Conservation (phyloP, 495 filamentous ascomycete species). For the Penicillium tannophilum region DNA sequence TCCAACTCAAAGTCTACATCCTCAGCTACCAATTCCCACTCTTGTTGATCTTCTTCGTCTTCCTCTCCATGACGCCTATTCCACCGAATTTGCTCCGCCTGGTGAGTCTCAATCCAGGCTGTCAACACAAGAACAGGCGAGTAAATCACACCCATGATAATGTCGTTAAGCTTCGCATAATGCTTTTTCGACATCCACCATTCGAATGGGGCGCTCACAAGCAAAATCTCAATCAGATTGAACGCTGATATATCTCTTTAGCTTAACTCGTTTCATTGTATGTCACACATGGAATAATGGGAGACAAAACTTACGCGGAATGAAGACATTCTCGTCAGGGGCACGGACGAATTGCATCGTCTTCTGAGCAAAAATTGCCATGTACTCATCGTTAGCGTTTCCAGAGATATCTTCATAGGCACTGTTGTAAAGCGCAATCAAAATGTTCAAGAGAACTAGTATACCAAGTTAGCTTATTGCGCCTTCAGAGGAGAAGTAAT, state of each 20-base stretch:
- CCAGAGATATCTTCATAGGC: constrained; percentile 95
- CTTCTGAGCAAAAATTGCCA: constrained; percentile 86
- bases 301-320: constrained; percentile 61
- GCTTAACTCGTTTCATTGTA: not conserved
- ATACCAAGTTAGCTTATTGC: constrained; percentile 20
- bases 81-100: constrained; percentile 64
- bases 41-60: constrained; percentile 86
- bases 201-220: constrained; percentile 79
- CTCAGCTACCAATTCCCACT: constrained; percentile 83
- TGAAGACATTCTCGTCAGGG: constrained; percentile 97
- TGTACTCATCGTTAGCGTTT: constrained; percentile 92
- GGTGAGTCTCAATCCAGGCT: constrained; percentile 70
- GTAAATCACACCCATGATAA: constrained; percentile 85
- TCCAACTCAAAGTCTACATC: constrained; percentile 77
- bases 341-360: constrained; percentile 96
- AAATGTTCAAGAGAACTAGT: constrained; percentile 82
- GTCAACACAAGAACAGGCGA: constrained; percentile 80
- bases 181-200: constrained; percentile 79
- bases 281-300: not conserved
- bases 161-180: constrained; percentile 82
- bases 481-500: not conserved
- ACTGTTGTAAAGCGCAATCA: constrained; percentile 95
- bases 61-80: constrained; percentile 81
- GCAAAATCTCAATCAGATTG: constrained; percentile 88
- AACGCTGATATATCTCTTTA: constrained; percentile 53